These are phyloP conservation scores for Salix koriyanagi DNA, from an alignment of 345 rosid species.

Conservation along the genomic window DNA sequence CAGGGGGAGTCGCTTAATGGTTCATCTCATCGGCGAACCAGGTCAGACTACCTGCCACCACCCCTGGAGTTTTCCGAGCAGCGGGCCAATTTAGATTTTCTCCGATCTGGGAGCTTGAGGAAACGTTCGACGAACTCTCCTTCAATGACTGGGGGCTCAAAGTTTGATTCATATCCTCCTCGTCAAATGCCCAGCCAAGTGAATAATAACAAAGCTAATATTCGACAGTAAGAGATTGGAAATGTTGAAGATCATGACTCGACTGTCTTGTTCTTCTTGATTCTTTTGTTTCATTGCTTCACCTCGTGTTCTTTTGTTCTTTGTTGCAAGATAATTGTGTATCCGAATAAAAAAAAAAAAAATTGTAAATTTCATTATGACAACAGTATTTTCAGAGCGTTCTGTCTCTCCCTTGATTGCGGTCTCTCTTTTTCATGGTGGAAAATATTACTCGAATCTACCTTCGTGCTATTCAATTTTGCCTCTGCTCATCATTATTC, in stretches of 20 bases:
- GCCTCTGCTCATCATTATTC: too few relatives aligned
- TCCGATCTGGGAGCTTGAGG: slow-evolving; percentile 4
- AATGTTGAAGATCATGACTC: too few relatives aligned
- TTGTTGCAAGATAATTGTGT: too few relatives aligned
- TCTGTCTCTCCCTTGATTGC: not conserved
- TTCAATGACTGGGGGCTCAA: slow-evolving; percentile 7
- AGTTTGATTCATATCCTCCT: slow-evolving; percentile 1
- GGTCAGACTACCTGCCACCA: slow-evolving; percentile 49
- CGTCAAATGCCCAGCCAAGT: not conserved
- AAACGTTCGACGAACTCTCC: slow-evolving; percentile 2
- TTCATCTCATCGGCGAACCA: slow-evolving; percentile 27
- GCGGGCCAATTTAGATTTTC: slow-evolving; percentile 14
- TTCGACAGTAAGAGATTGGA: not conserved
- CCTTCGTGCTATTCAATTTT: too few relatives aligned
- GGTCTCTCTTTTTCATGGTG: not conserved
- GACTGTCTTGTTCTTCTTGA: not conserved
- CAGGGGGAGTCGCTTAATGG: slow-evolving; percentile 27
- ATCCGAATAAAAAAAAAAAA: not conserved
- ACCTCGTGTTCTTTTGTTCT: not conserved
- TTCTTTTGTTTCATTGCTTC: not conserved
- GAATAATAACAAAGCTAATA: not conserved
- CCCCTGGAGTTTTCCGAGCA: slow-evolving; percentile 27
- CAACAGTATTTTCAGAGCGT: not conserved
- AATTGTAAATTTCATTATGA: not conserved
- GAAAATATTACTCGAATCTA: too few relatives aligned